Percentiles rank a stretch among this genome's conserved stretches.
Evolutionary conservation across 2,329 filamentous ascomycete genomes (phyloP).

Genomic region (Claviceps sp.): DNA sequence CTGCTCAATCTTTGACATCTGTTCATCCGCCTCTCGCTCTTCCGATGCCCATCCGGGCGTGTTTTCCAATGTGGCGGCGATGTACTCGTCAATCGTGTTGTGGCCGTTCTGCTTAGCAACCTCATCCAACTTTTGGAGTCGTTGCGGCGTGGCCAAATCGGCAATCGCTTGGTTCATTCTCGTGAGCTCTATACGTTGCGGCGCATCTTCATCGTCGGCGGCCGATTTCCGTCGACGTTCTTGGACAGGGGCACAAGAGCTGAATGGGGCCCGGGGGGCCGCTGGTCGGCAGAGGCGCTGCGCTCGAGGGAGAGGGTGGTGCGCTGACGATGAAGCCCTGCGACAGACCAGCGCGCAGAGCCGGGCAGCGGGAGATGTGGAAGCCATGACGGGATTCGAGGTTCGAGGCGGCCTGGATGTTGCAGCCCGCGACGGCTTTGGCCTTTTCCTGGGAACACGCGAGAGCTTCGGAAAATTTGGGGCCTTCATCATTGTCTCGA

Average conservation of each 20-base stretch:
- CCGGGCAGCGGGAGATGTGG: conserved; percentile 24
- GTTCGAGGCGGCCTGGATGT: background rate
- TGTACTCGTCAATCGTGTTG: conserved; percentile 19
- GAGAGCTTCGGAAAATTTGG: conserved; percentile 19
- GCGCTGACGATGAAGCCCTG: conserved; percentile 12
- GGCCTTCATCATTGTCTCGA: background rate
- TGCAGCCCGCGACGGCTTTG: background rate
- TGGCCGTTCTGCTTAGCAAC: conserved; percentile 22
- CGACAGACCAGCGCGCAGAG: conserved; percentile 23
- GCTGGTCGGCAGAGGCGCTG: conserved; percentile 14
- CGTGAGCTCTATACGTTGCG: conserved; percentile 16
- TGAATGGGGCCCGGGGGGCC: conserved; percentile 18
- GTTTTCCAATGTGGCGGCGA: conserved; percentile 15
- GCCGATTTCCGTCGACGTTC: conserved; percentile 11
- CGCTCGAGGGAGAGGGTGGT: conserved; percentile 10
- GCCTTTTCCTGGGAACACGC: conserved; percentile 9
- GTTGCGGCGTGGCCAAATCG: conserved; percentile 18
- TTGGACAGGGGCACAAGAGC: conserved; percentile 14
- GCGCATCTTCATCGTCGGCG: conserved; percentile 8
- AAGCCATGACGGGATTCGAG: conserved; percentile 19
- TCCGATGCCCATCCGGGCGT: conserved; percentile 18
- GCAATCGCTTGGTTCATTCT: conserved; percentile 17
- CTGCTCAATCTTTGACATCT: conserved; percentile 17
- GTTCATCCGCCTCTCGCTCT: conserved; percentile 19
- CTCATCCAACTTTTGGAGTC: conserved; percentile 20